phyloP scores from a whole-genome alignment of 2,329 filamentous ascomycete species.

The Ceratocystis smalleyi region DNA sequence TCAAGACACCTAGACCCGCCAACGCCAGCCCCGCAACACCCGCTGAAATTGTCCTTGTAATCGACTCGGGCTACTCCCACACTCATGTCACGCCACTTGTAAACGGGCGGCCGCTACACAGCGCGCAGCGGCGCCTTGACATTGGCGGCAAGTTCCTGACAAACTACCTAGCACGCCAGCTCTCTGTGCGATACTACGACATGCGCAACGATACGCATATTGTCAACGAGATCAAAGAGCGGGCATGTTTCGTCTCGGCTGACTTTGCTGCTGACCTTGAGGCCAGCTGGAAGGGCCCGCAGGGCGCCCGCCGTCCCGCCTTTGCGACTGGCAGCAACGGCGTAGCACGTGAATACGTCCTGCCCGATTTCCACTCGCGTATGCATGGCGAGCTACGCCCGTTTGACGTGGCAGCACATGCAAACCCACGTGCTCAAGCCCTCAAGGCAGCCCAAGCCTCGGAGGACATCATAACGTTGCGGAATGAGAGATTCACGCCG shows the following conservation, averaged over 20 bases:
- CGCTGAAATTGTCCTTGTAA: slow-evolving; percentile 67
- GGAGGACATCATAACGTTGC: slow-evolving; percentile 73
- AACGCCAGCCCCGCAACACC: slow-evolving; percentile 32
- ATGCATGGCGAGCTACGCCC: slow-evolving; percentile 56
- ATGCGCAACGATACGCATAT: slow-evolving; percentile 89
- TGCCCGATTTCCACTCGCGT: slow-evolving; percentile 58
- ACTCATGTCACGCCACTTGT: slow-evolving; percentile 82
- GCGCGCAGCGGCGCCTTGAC: slow-evolving; percentile 69
- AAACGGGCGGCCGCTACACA: slow-evolving; percentile 62
- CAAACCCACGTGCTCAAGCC: slow-evolving; percentile 27
- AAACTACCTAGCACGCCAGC: slow-evolving; percentile 77
- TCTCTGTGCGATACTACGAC: slow-evolving; percentile 85
- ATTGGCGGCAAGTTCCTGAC: slow-evolving; percentile 87
- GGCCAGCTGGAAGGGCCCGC: slow-evolving; percentile 63
- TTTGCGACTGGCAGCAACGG: slow-evolving; percentile 35
- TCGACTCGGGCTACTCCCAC: slow-evolving; percentile 87
- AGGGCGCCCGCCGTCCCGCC: slow-evolving; percentile 35
- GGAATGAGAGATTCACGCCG: slow-evolving; percentile 81
- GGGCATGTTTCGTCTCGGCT: slow-evolving; percentile 64
- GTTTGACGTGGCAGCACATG: slow-evolving; percentile 53
- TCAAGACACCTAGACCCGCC: slow-evolving; percentile 41
- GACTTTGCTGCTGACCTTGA: slow-evolving; percentile 71
- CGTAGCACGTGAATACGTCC: slow-evolving; percentile 77
- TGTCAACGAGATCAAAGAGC: slow-evolving; percentile 92
- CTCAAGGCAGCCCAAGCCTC: slow-evolving; percentile 30